Conservation (phyloP, 192 early-diverging fungal genomes). For the Rhizophagus clarus region DNA sequence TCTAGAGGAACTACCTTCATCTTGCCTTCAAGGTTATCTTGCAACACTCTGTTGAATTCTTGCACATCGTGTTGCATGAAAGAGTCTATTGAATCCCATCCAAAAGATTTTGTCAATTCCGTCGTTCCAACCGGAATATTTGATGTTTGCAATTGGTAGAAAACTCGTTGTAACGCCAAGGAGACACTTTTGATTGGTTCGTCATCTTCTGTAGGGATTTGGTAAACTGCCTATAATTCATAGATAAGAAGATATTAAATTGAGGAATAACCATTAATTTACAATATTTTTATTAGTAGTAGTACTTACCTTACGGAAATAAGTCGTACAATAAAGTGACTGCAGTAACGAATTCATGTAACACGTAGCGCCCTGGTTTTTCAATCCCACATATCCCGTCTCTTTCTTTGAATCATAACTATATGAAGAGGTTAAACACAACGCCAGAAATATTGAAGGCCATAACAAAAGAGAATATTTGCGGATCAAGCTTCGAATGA, state of each 20-base stretch:
- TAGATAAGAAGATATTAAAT: background rate
- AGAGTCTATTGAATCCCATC: slow-evolving; percentile 93
- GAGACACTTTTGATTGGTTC: slow-evolving; percentile 87
- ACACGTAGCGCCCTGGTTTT: slow-evolving; percentile 98
- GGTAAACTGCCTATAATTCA: slow-evolving; percentile 68
- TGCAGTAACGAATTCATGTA: slow-evolving; percentile 99
- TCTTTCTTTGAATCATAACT: slow-evolving; percentile 89
- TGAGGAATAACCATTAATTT: background rate
- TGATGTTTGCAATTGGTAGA: slow-evolving; percentile 84
- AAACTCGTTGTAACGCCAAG: slow-evolving; percentile 92
- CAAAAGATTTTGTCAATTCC: slow-evolving; percentile 97
- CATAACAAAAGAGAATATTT: slow-evolving; percentile 23
- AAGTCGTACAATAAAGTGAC: slow-evolving; percentile 92
- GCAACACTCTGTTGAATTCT: slow-evolving; percentile 95
- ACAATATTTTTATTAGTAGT: background rate
- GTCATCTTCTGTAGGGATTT: slow-evolving; percentile 90
- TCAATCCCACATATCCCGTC: slow-evolving; percentile 92
- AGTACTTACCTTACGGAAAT: slow-evolving; percentile 73
- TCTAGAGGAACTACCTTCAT: slow-evolving; percentile 76
- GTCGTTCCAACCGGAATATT: slow-evolving; percentile 82
- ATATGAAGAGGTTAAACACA: slow-evolving; percentile 30
- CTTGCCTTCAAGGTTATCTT: slow-evolving; percentile 95
- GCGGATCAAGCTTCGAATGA: slow-evolving; percentile 20
- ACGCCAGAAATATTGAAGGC: slow-evolving; percentile 32
- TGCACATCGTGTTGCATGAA: slow-evolving; percentile 99